Evolutionary conservation across 2,329 filamentous ascomycete species (phyloP).

Genomic region (Colletotrichum agaves): DNA sequence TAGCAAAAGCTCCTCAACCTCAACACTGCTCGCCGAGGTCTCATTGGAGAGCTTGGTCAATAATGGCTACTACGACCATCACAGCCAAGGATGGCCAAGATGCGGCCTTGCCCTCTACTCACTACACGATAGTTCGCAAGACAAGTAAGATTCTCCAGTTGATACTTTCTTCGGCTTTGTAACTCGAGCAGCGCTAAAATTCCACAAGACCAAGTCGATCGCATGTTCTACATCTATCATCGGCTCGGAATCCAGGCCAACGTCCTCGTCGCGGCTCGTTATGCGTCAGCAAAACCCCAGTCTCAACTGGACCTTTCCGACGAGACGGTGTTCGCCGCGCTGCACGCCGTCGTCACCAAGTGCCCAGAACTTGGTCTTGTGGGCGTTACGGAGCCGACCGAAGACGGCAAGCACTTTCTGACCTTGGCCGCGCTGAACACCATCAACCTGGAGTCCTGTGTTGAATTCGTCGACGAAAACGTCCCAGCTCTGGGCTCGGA

Average conservation of each 20-base stretch:
- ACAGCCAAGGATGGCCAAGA: background rate
- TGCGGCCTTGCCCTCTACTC: background rate
- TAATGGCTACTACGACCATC: slow-evolving; percentile 7
- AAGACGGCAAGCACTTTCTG: slow-evolving; percentile 11
- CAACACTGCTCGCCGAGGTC: too few relatives aligned
- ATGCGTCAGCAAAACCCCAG: slow-evolving; percentile 12
- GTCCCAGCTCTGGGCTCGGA: background rate
- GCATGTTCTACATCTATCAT: slow-evolving; percentile 39
- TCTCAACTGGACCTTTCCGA: slow-evolving; percentile 17
- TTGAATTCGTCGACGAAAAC: slow-evolving; percentile 30
- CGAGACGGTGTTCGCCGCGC: slow-evolving; percentile 35
- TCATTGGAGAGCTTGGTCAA: too few relatives aligned
- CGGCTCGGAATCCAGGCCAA: slow-evolving; percentile 42
- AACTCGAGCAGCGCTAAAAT: background rate
- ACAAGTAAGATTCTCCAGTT: background rate
- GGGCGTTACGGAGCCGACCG: slow-evolving; percentile 23
- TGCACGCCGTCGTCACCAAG: slow-evolving; percentile 35
- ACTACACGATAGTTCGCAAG: slow-evolving; percentile 15
- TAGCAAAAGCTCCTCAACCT: too few relatives aligned
- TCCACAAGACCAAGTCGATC: slow-evolving; percentile 22
- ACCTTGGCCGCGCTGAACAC: slow-evolving; percentile 25
- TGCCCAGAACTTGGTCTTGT: slow-evolving; percentile 39
- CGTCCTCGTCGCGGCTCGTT: slow-evolving; percentile 39
- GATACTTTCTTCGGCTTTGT: too few relatives aligned
- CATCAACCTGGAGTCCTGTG: slow-evolving; percentile 23